These are phyloP conservation scores for Pholiota molesta DNA, from an alignment of 768 basidiomycete species.

Conservation along the genomic window DNA sequence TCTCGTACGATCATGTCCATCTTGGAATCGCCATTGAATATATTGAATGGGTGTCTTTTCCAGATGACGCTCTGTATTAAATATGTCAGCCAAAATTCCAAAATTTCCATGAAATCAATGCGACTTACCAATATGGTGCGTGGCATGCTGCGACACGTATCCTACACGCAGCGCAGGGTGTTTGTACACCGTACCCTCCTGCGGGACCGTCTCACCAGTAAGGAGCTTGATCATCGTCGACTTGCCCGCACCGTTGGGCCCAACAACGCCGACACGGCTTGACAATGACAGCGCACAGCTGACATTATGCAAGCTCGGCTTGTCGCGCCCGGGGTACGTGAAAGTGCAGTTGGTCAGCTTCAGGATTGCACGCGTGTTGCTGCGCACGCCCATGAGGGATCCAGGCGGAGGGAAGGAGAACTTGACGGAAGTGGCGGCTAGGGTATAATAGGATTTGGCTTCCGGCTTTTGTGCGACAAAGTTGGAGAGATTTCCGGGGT, in stretches of 20 bases:
- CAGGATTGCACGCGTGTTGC: slow-evolving; percentile 93
- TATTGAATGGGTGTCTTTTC: slow-evolving; percentile 97
- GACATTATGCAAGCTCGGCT: slow-evolving; percentile 83
- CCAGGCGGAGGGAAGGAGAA: slow-evolving; percentile 96
- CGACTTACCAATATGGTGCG: slow-evolving; percentile 83
- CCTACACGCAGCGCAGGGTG: slow-evolving; percentile 93
- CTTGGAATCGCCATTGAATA: slow-evolving; percentile 99
- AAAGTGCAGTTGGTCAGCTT: slow-evolving; percentile 92
- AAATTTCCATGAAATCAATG: not conserved
- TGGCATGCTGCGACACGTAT: slow-evolving; percentile 97
- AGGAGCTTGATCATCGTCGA: slow-evolving; percentile 94
- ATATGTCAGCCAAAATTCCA: slow-evolving; percentile 6
- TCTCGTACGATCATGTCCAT: slow-evolving; percentile 89
- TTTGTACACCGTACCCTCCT: slow-evolving; percentile 91
- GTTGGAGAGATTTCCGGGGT: slow-evolving; percentile 87
- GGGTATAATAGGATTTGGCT: slow-evolving; percentile 95
- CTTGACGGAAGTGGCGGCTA: slow-evolving; percentile 91
- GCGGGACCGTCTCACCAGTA: slow-evolving; percentile 93
- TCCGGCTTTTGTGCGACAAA: slow-evolving; percentile 92
- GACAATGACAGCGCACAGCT: slow-evolving; percentile 94
- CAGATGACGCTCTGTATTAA: slow-evolving; percentile 74
- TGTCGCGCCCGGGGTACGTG: slow-evolving; percentile 85
- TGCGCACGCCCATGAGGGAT: slow-evolving; percentile 95
- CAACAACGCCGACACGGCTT: slow-evolving; percentile 90
- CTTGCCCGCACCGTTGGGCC: slow-evolving; percentile 96